Conservation (phyloP, 495 filamentous ascomycete genomes). For the Penicillium canescens region DNA sequence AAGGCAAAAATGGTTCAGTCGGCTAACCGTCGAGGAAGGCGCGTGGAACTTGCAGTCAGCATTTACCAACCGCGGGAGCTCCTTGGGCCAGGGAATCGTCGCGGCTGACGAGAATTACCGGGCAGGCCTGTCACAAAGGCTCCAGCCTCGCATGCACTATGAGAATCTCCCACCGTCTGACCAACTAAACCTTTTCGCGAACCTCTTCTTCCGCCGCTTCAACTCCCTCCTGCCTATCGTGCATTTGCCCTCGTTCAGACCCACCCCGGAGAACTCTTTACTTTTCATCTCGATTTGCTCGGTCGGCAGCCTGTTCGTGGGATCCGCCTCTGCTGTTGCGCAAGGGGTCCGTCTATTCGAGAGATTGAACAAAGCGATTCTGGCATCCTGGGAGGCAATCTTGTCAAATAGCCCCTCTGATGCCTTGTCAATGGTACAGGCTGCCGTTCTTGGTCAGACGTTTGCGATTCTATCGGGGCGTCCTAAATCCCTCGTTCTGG, state of each 20-base stretch:
- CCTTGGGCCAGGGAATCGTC: no score
- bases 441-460: conserved; percentile 38
- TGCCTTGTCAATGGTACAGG: conserved; percentile 37
- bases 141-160: conserved; percentile 24
- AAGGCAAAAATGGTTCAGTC: conserved; percentile 22
- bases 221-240: conserved; percentile 29
- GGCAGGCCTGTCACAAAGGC: conserved; percentile 23
- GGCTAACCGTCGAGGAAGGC: no score
- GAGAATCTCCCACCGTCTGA: conserved; percentile 27
- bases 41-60: no score
- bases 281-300: conserved; percentile 35
- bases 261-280: conserved; percentile 29
- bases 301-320: conserved; percentile 35
- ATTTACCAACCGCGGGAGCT: no score
- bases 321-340: conserved; percentile 22
- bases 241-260: conserved; percentile 30
- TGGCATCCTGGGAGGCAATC: conserved; percentile 33
- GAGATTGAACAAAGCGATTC: conserved; percentile 34
- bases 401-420: conserved; percentile 21
- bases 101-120: conserved; percentile 27
- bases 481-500: conserved; percentile 26
- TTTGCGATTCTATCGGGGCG: conserved; percentile 38
- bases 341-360: conserved; percentile 34
- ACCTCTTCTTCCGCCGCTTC: conserved; percentile 32
- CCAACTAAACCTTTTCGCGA: conserved; percentile 29